phyloP scores from a whole-genome alignment of 2,329 filamentous ascomycete species.

The Lachnellula cervina region DNA sequence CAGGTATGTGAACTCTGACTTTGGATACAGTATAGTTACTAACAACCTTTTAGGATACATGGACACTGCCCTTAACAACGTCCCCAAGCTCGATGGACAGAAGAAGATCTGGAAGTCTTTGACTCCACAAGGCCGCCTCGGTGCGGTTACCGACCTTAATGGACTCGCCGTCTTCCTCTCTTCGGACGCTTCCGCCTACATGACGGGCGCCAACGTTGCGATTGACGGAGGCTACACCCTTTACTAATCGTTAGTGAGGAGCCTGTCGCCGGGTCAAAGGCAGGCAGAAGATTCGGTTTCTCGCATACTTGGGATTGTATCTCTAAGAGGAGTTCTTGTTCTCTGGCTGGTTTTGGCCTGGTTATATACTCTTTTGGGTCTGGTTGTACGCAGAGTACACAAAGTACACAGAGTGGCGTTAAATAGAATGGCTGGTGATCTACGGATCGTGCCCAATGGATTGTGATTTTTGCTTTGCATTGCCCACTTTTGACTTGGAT shows the following conservation, averaged over 20 bases:
- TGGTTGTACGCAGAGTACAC: not conserved
- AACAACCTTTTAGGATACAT: conserved; percentile 58
- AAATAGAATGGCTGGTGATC: not conserved
- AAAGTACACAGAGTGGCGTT: not conserved
- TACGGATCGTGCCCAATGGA: not conserved
- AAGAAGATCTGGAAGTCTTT: conserved; percentile 75
- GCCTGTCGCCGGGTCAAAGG: conserved; percentile 1
- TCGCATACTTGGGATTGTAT: conserved; percentile 1
- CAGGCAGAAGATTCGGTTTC: not conserved
- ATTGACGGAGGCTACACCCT: conserved; percentile 32
- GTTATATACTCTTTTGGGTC: not conserved
- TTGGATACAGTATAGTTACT: not conserved
- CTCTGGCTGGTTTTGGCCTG: not conserved
- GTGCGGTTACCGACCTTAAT: conserved; percentile 71
- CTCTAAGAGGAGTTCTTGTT: not conserved
- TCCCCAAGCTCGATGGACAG: conserved; percentile 71
- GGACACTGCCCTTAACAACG: conserved; percentile 77
- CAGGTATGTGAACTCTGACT: conserved; percentile 36
- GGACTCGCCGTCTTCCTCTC: conserved; percentile 72
- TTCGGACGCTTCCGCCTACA: conserved; percentile 67
- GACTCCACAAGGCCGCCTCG: conserved; percentile 69
- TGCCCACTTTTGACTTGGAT: too few relatives aligned
- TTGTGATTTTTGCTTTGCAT: not conserved
- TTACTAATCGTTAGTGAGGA: conserved; percentile 26
- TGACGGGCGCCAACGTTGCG: conserved; percentile 66